Base-by-base conservation (phyloP, 768 basidiomycete species). In the Rossbeevera mucosa region DNA sequence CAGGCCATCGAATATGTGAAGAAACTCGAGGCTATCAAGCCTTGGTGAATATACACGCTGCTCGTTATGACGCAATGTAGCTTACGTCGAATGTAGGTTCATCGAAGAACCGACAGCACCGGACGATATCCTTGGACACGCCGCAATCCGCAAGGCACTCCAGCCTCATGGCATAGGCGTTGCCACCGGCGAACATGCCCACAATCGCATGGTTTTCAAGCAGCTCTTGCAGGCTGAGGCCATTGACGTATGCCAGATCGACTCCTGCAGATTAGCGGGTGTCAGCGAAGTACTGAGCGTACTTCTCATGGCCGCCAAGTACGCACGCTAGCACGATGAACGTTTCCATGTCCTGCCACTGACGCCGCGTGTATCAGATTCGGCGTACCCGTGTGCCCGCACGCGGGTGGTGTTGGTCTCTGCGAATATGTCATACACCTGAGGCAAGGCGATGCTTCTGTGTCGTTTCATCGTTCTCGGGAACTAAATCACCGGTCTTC, bases 71-170 rank as follows among this genome's bases (percentile, higher is more conserved):
- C 5, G 38, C 40, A 47, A 51, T n/a, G 44, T 24, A 31, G 13
- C 41, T 47, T 30, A 51, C 7, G 16, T 47, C 14, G 18, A 14
- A 22, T 8, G 20, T 42, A 89, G 88, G 88, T 97, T 96, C 73
- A 96, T 96, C 58, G 94, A 97, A 65, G 94, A 98, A 64, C 94
- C 94, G 0, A 96, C 94, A 0, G 94, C 94, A 0, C 94, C 91
- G 0, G 94, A 96, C 63, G 94, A 97, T 65, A 84, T 91, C 54
- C 80, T 96, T 18, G 91, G 94, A 3, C 91, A 94, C 57, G 90
- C 90, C 20, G 76, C 87, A 7, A 85, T 94, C 53, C 84, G 93
- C 57, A 88, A 83, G 64, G 91, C 81, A 4, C 76, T 96, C 50
- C 87, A 86, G 62, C 86, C 86, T 13, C 70, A 87, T 63, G 86